Conservation (phyloP, 202 grass and related monocot genomes). For the Eragrostis tef region DNA sequence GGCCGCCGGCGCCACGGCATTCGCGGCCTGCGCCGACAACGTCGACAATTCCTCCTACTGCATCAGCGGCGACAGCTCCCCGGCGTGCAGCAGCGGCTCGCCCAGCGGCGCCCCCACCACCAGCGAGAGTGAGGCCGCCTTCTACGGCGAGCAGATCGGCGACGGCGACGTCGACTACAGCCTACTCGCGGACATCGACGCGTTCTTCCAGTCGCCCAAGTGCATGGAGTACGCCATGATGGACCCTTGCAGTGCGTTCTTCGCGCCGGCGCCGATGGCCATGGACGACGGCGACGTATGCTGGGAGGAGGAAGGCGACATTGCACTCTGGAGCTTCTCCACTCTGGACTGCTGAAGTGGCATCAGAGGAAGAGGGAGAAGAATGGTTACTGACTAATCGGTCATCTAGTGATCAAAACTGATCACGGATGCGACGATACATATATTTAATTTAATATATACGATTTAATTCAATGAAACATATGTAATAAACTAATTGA, state of each 20-base stretch:
- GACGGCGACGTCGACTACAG: slow-evolving; percentile 39
- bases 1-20: slow-evolving; percentile 5
- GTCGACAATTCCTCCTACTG: neutral
- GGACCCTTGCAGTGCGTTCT: slow-evolving; percentile 70
- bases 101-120: slow-evolving; percentile 27
- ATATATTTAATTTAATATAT: slow-evolving; percentile 37
- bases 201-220: slow-evolving; percentile 96
- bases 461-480: slow-evolving; percentile 34
- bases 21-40: slow-evolving; percentile 16
- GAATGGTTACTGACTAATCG: slow-evolving; percentile 37
- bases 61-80: slow-evolving; percentile 1
- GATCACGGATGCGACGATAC: slow-evolving; percentile 17
- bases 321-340: slow-evolving; percentile 88
- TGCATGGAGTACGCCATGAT: slow-evolving; percentile 92
- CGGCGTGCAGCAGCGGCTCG: slow-evolving; percentile 34
- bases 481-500: slow-evolving; percentile 41
- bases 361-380: neutral
- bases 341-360: slow-evolving; percentile 40
- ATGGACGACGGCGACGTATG: slow-evolving; percentile 41
- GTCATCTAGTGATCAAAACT: slow-evolving; percentile 32
- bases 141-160: neutral
- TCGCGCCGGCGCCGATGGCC: slow-evolving; percentile 51
- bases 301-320: slow-evolving; percentile 70
- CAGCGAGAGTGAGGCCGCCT: neutral
- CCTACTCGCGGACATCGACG: slow-evolving; percentile 65